Evolutionary conservation across 805 yeast genomes (phyloP).

Genomic region (Kodamaea hsintzibuensis): DNA sequence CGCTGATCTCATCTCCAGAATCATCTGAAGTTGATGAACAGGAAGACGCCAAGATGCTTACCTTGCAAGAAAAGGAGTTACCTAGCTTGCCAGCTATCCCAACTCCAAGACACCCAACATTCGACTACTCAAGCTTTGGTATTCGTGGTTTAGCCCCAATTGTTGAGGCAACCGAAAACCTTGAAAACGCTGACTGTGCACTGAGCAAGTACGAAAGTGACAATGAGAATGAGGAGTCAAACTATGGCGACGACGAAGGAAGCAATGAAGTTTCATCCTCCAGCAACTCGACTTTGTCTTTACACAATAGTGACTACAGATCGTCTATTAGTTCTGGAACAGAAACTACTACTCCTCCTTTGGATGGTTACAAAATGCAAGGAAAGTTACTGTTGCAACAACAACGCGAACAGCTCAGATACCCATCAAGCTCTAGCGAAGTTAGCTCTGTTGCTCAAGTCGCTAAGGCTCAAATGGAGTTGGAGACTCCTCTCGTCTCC

Average conservation of each 20-base stretch:
- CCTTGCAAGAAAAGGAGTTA: slow-evolving; percentile 12
- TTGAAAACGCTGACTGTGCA: slow-evolving; percentile 22
- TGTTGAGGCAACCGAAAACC: slow-evolving; percentile 32
- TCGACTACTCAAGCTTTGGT: slow-evolving; percentile 28
- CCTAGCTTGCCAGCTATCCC: slow-evolving; percentile 9
- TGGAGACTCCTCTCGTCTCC: background rate
- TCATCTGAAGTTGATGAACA: slow-evolving; percentile 17
- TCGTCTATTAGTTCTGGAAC: slow-evolving; percentile 37
- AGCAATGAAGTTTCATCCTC: slow-evolving; percentile 25
- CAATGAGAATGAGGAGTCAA: slow-evolving; percentile 17
- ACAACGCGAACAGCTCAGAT: slow-evolving; percentile 3
- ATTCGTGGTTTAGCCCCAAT: slow-evolving; percentile 40
- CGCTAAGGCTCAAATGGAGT: slow-evolving; percentile 17
- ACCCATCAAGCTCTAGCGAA: slow-evolving; percentile 10
- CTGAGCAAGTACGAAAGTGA: slow-evolving; percentile 34
- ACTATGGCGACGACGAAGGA: slow-evolving; percentile 19
- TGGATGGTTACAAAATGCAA: slow-evolving; percentile 5
- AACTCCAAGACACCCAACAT: slow-evolving; percentile 12
- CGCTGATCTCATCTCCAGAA: slow-evolving; percentile 18
- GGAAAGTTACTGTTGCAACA: slow-evolving; percentile 4
- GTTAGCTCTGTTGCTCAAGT: slow-evolving; percentile 8
- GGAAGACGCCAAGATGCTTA: slow-evolving; percentile 10
- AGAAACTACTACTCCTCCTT: slow-evolving; percentile 21
- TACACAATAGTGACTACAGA: slow-evolving; percentile 39
- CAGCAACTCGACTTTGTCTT: slow-evolving; percentile 37